These are phyloP conservation scores for Lactarius hatsudake DNA, from an alignment of 768 basidiomycete genomes.

Conservation along the genomic window DNA sequence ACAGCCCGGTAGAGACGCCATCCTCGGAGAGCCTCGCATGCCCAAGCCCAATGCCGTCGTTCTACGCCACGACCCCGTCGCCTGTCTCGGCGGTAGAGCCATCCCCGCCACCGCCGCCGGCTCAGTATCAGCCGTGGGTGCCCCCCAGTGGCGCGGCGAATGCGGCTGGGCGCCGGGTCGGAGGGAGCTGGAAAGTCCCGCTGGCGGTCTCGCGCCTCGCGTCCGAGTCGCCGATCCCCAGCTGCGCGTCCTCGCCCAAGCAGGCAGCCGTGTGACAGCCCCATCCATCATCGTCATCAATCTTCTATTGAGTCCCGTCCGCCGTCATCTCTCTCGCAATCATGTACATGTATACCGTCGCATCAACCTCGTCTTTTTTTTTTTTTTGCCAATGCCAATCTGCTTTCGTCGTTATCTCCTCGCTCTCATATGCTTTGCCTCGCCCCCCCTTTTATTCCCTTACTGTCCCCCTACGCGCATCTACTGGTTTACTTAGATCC, in stretches of 20 bases:
- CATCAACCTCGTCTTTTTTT: background rate
- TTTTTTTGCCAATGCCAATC: background rate
- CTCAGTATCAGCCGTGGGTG: background rate
- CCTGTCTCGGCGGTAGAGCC: background rate
- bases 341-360: slow-evolving; percentile 14
- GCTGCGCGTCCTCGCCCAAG: slow-evolving; percentile 12
- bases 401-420: slow-evolving; percentile 21
- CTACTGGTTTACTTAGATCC: slow-evolving; percentile 2
- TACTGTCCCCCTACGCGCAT: slow-evolving; percentile 1
- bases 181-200: slow-evolving; percentile 23
- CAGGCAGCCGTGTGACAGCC: slow-evolving; percentile 5
- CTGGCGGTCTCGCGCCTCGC: slow-evolving; percentile 2
- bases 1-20: background rate
- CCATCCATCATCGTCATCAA: background rate
- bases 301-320: too few species aligned
- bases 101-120: background rate
- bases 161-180: slow-evolving; percentile 15
- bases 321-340: background rate
- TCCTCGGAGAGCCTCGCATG: background rate
- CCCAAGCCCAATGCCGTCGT: slow-evolving; percentile 1
- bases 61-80: slow-evolving; percentile 11
- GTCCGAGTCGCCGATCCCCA: slow-evolving; percentile 3
- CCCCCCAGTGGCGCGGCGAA: slow-evolving; percentile 21
- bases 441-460: too few species aligned
- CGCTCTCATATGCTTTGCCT: slow-evolving; percentile 21